Evolutionary conservation across 139 green algal species (phyloP).

Genomic region (Yamagishiella unicocca): DNA sequence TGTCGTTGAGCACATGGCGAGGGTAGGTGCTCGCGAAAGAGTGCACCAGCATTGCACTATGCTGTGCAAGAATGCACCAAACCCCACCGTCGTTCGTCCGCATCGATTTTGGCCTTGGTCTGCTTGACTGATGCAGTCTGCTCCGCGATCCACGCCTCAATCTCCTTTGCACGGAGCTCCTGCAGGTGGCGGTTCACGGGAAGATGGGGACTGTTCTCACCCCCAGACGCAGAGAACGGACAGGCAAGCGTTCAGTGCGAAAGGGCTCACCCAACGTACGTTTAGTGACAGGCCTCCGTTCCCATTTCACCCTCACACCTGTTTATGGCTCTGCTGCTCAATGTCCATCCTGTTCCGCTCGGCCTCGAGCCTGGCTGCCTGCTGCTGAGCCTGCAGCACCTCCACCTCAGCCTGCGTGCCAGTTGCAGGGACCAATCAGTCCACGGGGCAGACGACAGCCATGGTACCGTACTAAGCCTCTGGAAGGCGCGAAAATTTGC

Average conservation of each 20-base stretch:
- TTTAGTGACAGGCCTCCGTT: too few species aligned
- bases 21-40: too few species aligned
- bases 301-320: conserved; percentile 14
- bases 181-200: not conserved
- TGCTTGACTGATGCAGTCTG: conserved; percentile 1
- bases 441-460: too few species aligned
- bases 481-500: too few species aligned
- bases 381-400: conserved; percentile 22
- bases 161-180: conserved; percentile 12
- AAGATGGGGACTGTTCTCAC: not conserved
- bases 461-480: too few species aligned
- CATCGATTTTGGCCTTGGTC: not conserved
- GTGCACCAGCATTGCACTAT: too few species aligned
- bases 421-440: too few species aligned
- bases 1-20: too few species aligned
- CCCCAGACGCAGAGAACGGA: not conserved
- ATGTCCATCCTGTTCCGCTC: conserved; percentile 19
- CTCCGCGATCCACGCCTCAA: conserved; percentile 44
- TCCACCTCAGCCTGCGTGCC: conserved; percentile 1
- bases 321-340: conserved; percentile 27
- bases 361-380: not conserved
- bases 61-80: too few species aligned
- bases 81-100: conserved; percentile 30
- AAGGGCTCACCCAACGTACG: too few species aligned
- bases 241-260: too few species aligned